Evolutionary conservation across 1,284 basidiomycete genomes (phyloP).

Genomic region (Pseudozyma hubeiensis): DNA sequence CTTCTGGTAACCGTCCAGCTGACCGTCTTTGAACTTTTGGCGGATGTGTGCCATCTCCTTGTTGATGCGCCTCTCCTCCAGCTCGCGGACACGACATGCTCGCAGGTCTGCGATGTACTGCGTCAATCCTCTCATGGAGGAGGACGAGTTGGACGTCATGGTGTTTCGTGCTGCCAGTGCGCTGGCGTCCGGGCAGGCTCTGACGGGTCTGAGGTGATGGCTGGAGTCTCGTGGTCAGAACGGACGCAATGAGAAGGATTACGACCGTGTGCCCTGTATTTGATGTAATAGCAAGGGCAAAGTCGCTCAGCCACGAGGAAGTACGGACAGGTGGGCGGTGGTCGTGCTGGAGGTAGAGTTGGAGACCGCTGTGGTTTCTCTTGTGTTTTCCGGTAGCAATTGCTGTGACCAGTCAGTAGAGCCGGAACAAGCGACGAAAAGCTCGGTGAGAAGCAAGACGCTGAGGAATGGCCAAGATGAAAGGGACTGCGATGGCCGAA

Average conservation of each 20-base stretch:
- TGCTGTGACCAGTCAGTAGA: not conserved
- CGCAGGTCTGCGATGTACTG: conserved; percentile 99
- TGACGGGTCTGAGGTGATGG: no score
- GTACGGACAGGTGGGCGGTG: not conserved
- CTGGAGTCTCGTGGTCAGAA: not conserved
- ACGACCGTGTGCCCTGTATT: no score
- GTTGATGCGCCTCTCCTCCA: conserved; percentile 95
- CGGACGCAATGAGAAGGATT: no score
- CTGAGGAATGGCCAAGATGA: not conserved
- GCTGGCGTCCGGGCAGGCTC: not conserved
- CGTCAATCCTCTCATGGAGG: conserved; percentile 60
- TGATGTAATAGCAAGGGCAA: not conserved
- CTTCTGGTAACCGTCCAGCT: conserved; percentile 97
- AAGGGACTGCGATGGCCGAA: conserved; percentile 5
- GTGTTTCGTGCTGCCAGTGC: not conserved
- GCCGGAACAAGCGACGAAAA: no score
- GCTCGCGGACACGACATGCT: conserved; percentile 74
- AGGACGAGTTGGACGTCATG: conserved; percentile 51
- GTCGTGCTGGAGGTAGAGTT: conserved; percentile 2
- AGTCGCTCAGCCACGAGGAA: not conserved
- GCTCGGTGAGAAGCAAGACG: not conserved
- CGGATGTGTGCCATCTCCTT: conserved; percentile 99
- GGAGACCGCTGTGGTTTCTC: conserved; percentile 1
- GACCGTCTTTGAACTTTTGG: conserved; percentile 99
- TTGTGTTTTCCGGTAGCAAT: not conserved